Conservation (phyloP, 306 rosid genomes). For the Cicer pinnatifidum region DNA sequence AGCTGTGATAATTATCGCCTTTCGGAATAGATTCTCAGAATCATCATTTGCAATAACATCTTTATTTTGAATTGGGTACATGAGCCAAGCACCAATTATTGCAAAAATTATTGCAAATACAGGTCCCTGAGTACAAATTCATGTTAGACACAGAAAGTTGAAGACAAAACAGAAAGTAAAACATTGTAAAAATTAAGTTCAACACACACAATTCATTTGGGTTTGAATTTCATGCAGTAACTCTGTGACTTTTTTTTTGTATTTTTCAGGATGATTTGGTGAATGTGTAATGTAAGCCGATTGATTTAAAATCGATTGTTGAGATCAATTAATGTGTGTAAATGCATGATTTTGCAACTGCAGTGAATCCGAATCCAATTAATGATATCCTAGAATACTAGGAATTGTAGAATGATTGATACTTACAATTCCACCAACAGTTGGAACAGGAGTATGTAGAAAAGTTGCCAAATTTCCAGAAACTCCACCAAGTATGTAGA, state of each 20-base stretch:
- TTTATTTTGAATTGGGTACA: slow-evolving; percentile 73
- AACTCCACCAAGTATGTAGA: slow-evolving; percentile 69
- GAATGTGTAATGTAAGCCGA: background rate
- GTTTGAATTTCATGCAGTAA: background rate
- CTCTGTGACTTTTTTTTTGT: too few species aligned
- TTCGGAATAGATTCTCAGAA: slow-evolving; percentile 64
- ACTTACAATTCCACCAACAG: slow-evolving; percentile 87
- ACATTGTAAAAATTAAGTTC: background rate
- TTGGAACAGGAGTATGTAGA: slow-evolving; percentile 80
- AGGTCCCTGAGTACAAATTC: slow-evolving; percentile 67
- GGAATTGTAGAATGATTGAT: slow-evolving; percentile 12
- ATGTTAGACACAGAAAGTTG: slow-evolving; percentile 16
- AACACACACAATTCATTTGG: background rate
- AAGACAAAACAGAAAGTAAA: background rate
- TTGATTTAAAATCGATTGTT: background rate
- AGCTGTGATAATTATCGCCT: slow-evolving; percentile 68
- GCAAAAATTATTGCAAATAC: slow-evolving; percentile 85
- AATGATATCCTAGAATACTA: background rate
- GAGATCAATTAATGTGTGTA: background rate
- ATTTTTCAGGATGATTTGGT: background rate
- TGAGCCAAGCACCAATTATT: slow-evolving; percentile 91
- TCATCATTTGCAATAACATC: slow-evolving; percentile 57
- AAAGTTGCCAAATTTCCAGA: slow-evolving; percentile 86
- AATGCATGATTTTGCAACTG: background rate
- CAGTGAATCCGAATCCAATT: too few species aligned